Base-by-base conservation (phyloP, 2,329 filamentous ascomycete genomes). In the Nemania serpens region DNA sequence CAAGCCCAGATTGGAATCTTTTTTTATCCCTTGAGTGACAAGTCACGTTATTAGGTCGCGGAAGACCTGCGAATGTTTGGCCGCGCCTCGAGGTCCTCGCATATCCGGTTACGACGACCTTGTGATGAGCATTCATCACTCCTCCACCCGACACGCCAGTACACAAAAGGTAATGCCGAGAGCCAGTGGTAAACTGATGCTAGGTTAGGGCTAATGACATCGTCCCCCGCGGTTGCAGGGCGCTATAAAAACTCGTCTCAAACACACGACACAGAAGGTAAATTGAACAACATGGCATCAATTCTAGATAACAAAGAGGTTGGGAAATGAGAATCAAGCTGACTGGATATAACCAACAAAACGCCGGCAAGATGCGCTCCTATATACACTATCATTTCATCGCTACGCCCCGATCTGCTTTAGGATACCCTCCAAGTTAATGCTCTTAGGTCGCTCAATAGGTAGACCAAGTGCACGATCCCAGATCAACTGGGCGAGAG, bases 371-470 rank as follows among this genome's bases (percentile, higher is more conserved):
- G 42, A 65, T 60, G 60, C 60, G 42, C 50, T 54, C 46, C 54
- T 47, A 54, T 29, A 66, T 34, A 56, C 59, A 57, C 63, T 59
- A 61, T 47, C 53, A 43, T 17, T 58, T 52, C 18, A 22, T 34
- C 33, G 51, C 64, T 36, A 72, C 55, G 51, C 68, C 45, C 84
- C 82, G 36, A 82, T 84, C 73, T 85, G 75, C 76, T 93, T 89
- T 68, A 97, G 79, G 68, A 99, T 80, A 11, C 94, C 94, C 76
- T 91, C 84, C 58, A 99, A 82, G 79, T 97, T 95, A 75, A 98
- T 96, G 78, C 91, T 96, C 90, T 99, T 99, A 51, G 95, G 95
- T 64, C 94, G 84, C 87, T 99, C 95, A 73, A 99, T 99, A 11
- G 95, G 95, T 74, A 98, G 81, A 55, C 95, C 95, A 65, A 99